A percentile compares a stretch with the other conserved stretches of the same genome.
Evolutionary conservation across 208 protist genomes (phyloP).

Genomic region (Acanthamoeba culbertsoni): DNA sequence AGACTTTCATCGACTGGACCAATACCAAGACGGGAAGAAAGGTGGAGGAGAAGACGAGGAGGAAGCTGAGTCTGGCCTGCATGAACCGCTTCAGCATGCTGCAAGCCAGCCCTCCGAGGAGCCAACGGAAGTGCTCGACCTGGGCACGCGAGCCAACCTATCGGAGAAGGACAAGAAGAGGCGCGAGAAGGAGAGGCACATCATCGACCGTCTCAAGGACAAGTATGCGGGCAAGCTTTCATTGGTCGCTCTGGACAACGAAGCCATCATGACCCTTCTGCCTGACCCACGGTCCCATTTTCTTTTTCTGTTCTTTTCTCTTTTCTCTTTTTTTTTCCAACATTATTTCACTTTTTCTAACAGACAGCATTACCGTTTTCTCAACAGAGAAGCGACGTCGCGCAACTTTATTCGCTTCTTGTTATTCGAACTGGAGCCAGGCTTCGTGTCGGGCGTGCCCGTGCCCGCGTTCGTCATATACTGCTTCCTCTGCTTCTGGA

Average conservation of each 20-base stretch:
- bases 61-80: no score
- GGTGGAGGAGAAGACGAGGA: no score
- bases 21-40: no score
- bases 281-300: background rate
- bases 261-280: constrained; percentile 51
- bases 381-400: background rate
- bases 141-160: background rate
- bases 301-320: background rate
- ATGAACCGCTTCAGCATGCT: background rate
- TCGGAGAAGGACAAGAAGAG: constrained; percentile 16
- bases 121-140: background rate
- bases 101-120: background rate
- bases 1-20: no score
- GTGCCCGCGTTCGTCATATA: constrained; percentile 12
- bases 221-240: constrained; percentile 46
- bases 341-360: background rate
- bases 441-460: constrained; percentile 42
- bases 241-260: constrained; percentile 14
- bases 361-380: background rate
- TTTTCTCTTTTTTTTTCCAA: background rate
- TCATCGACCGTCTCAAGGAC: background rate
- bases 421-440: constrained; percentile 15
- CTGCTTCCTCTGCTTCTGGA: background rate
- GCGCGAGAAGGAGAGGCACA: background rate
- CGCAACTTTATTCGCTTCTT: constrained; percentile 12